Evolutionary conservation across 306 rosid genomes (phyloP).

Genomic region (Medicago arabica): DNA sequence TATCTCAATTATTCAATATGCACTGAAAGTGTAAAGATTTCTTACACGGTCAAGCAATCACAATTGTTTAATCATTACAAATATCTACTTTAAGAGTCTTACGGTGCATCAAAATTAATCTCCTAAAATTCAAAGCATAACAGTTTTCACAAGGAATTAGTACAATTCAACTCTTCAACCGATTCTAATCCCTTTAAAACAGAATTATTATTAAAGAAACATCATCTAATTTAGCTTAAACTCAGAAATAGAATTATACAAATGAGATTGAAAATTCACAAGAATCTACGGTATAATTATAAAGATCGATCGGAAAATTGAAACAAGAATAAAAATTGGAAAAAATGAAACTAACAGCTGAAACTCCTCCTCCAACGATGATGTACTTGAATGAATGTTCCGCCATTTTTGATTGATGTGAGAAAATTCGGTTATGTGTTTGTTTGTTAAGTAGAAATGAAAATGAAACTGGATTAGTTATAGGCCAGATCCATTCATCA

Average conservation of each 20-base stretch:
- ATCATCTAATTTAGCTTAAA: neutral
- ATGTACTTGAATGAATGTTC: constrained; percentile 75
- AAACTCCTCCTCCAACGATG: constrained; percentile 90
- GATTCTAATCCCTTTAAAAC: constrained; percentile 8
- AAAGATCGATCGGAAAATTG: constrained; percentile 29
- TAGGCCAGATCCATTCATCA: constrained; percentile 37
- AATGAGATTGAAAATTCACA: too few relatives aligned
- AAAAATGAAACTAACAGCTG: constrained; percentile 73
- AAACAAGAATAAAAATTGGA: neutral
- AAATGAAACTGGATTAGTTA: neutral
- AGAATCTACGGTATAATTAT: constrained; percentile 9
- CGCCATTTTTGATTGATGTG: constrained; percentile 60
- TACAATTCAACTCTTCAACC: constrained; percentile 1
- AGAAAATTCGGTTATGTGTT: constrained; percentile 7
- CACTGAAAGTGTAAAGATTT: too few relatives aligned
- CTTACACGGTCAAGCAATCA: too few relatives aligned
- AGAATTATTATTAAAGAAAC: constrained; percentile 5
- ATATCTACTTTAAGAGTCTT: neutral
- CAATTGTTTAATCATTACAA: too few relatives aligned
- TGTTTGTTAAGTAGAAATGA: neutral
- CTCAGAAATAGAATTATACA: neutral
- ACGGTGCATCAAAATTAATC: neutral
- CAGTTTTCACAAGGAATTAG: constrained; percentile 10
- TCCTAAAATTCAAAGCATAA: neutral
- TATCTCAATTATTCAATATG: constrained; percentile 2